Conservation (phyloP, 352 stramenopile genomes). For the Phytophthora capsici region DNA sequence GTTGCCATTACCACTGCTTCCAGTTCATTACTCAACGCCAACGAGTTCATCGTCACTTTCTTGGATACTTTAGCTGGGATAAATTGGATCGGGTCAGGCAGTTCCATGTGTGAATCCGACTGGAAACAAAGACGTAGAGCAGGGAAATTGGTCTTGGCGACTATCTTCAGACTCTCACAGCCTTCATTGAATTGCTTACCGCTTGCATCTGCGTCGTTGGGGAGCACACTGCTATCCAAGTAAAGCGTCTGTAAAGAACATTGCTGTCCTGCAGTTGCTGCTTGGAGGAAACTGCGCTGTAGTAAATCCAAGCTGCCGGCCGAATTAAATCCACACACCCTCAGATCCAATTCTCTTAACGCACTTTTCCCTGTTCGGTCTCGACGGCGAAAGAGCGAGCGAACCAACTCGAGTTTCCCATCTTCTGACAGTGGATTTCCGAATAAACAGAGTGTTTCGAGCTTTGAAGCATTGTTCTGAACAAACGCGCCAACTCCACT, state of each 20-base stretch:
- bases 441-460: slow-evolving; percentile 39
- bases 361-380: slow-evolving; percentile 29
- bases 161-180: slow-evolving; percentile 16
- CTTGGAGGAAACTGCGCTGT: slow-evolving; percentile 35
- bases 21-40: slow-evolving; percentile 17
- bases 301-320: slow-evolving; percentile 13
- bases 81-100: not conserved
- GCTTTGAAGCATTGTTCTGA: slow-evolving; percentile 22
- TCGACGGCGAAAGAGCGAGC: slow-evolving; percentile 33
- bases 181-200: slow-evolving; percentile 8
- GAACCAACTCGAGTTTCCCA: slow-evolving; percentile 42
- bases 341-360: slow-evolving; percentile 42
- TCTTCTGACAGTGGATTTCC: slow-evolving; percentile 49
- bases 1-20: slow-evolving; percentile 26
- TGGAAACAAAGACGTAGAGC: slow-evolving; percentile 21
- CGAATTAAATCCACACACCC: slow-evolving; percentile 40
- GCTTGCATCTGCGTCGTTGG: slow-evolving; percentile 4
- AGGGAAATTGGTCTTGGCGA: slow-evolving; percentile 24
- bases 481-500: slow-evolving; percentile 34
- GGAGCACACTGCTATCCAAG: slow-evolving; percentile 8
- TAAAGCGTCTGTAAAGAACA: slow-evolving; percentile 27
- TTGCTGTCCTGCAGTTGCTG: slow-evolving; percentile 30
- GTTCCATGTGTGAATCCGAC: slow-evolving; percentile 6
- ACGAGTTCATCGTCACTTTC: not conserved
- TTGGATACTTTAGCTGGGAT: not conserved